Percentiles rank a stretch among this genome's conserved stretches.
Conservation (phyloP, 2,329 filamentous ascomycete genomes). For the Diaporthe caulivora region DNA sequence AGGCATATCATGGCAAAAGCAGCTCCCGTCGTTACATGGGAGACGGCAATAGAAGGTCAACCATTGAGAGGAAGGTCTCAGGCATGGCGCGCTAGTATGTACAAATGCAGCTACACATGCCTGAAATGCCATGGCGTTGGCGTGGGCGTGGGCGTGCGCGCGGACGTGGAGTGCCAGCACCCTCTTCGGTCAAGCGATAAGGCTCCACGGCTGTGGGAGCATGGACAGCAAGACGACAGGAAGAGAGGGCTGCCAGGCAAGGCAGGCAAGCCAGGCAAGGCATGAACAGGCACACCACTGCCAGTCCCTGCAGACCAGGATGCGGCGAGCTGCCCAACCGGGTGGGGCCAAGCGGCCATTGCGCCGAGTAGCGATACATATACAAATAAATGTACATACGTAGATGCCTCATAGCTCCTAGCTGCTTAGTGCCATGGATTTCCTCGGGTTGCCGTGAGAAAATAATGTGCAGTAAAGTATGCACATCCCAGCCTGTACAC, state of each 20-base stretch:
- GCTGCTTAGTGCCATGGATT: too few species aligned
- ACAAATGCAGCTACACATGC: not conserved
- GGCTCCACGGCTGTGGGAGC: not conserved
- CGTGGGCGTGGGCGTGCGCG: not conserved
- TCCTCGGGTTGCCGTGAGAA: not conserved
- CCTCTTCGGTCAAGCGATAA: conserved; percentile 4
- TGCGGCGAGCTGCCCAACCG: not conserved
- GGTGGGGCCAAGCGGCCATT: not conserved
- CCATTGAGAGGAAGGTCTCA: not conserved
- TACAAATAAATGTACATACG: too few species aligned
- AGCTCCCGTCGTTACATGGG: not conserved
- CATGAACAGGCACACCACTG: not conserved
- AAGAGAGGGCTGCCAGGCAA: not conserved
- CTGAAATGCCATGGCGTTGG: not conserved
- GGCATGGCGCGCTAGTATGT: not conserved
- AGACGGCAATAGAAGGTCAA: not conserved
- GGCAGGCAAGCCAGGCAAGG: not conserved
- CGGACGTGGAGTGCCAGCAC: too few species aligned
- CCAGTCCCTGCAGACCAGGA: not conserved
- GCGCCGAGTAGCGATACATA: not conserved
- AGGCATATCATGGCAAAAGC: not conserved
- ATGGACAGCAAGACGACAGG: not conserved
- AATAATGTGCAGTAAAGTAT: not conserved
- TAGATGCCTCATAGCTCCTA: too few species aligned
- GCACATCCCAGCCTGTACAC: not conserved